phyloP scores from a whole-genome alignment of 176 grass and related monocot genomes.

The Oryza nivara region DNA sequence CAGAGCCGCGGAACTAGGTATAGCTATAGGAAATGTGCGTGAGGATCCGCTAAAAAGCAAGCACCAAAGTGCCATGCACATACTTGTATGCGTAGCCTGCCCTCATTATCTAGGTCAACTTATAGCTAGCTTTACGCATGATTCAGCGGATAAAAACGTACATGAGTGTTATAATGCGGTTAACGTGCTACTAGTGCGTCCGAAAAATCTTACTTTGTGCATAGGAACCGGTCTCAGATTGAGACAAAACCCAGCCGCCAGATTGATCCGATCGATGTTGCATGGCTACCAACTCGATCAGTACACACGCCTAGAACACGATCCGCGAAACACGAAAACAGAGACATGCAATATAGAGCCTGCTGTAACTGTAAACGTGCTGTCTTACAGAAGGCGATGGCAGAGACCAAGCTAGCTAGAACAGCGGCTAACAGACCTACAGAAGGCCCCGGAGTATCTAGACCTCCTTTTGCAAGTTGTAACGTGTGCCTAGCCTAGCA shows the following conservation, averaged over 20 bases:
- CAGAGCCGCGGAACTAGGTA: background rate
- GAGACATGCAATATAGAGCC: background rate
- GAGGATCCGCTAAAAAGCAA: background rate
- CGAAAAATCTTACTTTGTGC: background rate
- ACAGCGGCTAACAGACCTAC: background rate
- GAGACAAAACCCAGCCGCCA: background rate
- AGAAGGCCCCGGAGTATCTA: background rate
- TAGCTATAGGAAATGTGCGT: background rate
- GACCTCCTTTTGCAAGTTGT: background rate
- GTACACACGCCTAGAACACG: background rate
- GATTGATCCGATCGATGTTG: background rate
- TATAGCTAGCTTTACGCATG: background rate
- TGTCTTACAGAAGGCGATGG: background rate
- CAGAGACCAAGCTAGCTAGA: background rate
- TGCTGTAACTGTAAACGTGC: constrained; percentile 1
- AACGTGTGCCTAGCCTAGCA: background rate
- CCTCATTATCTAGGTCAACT: constrained; percentile 25
- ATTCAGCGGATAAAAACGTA: background rate
- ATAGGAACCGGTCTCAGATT: background rate
- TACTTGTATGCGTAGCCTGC: background rate
- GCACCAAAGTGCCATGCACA: background rate
- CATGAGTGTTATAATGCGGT: background rate
- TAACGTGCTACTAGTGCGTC: background rate
- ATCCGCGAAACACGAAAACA: background rate
- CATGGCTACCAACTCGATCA: background rate